Evolutionary conservation across 2,329 filamentous ascomycete genomes (phyloP).

Genomic region (Fusarium multiceps): DNA sequence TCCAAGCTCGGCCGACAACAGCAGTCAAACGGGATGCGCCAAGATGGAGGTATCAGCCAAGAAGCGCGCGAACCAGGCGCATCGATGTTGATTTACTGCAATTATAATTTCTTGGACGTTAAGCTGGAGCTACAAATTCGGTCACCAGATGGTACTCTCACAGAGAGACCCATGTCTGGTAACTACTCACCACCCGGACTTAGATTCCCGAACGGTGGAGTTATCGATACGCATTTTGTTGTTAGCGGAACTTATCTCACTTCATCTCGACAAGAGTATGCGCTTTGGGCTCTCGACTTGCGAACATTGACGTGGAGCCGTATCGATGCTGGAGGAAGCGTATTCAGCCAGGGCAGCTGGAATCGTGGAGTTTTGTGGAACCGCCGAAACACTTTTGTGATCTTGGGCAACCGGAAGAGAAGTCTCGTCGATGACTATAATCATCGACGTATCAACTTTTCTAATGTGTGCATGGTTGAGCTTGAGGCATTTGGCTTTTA

Average conservation of each 20-base stretch:
- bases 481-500: conserved; percentile 97
- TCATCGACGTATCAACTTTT: conserved; percentile 96
- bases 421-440: conserved; percentile 98
- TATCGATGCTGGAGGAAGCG: conserved; percentile 92
- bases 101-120: conserved; percentile 98
- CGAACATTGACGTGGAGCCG: conserved; percentile 91
- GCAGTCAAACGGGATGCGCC: conserved; percentile 55
- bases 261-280: conserved; percentile 97
- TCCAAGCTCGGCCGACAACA: conserved; percentile 74
- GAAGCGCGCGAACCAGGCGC: conserved; percentile 68
- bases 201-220: conserved; percentile 93
- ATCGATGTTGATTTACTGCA: conserved; percentile 96
- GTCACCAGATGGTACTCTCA: conserved; percentile 82
- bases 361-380: conserved; percentile 95
- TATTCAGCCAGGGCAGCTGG: conserved; percentile 98
- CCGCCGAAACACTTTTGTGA: conserved; percentile 92
- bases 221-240: conserved; percentile 96
- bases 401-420: conserved; percentile 91
- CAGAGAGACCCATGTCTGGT: conserved; percentile 89
- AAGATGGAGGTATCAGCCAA: conserved; percentile 62
- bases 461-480: conserved; percentile 96
- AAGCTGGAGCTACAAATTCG: conserved; percentile 94
- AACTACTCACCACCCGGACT: conserved; percentile 89
- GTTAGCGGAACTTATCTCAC: conserved; percentile 98
- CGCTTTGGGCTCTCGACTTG: conserved; percentile 93